Conservation (phyloP, 495 filamentous ascomycete species). For the Neurospora intermedia region DNA sequence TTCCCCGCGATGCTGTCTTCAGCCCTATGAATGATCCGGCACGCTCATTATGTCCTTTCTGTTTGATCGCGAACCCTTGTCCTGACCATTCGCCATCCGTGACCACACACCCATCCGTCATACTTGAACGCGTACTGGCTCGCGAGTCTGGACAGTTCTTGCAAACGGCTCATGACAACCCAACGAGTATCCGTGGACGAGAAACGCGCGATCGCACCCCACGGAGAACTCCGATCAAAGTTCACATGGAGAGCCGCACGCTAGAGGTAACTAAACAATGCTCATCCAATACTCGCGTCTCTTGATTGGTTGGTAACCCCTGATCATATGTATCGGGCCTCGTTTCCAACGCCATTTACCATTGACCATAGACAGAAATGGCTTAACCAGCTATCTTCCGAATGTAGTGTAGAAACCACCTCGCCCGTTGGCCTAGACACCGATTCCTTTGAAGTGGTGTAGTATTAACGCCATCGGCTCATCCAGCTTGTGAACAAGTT, state of each 20-base stretch:
- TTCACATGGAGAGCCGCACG: too few species aligned
- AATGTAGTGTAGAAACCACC: background rate
- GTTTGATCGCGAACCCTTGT: background rate
- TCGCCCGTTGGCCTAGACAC: background rate
- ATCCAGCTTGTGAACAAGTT: conserved; percentile 42
- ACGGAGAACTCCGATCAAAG: conserved; percentile 7
- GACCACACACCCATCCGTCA: background rate
- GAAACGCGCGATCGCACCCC: too few species aligned
- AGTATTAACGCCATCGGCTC: conserved; percentile 39
- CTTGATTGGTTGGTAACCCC: too few species aligned
- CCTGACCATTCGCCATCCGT: background rate
- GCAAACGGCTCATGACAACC: too few species aligned
- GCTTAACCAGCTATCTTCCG: background rate
- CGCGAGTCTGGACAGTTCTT: too few species aligned
- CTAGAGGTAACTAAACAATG: too few species aligned
- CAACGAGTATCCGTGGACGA: too few species aligned
- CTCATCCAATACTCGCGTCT: too few species aligned
- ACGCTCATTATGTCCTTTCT: background rate
- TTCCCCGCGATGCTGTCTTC: background rate
- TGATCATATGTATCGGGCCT: background rate
- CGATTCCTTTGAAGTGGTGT: conserved; percentile 15
- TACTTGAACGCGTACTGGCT: background rate
- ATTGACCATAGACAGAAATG: background rate
- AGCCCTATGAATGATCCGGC: background rate
- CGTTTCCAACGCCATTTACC: background rate